Conservation (phyloP, 2,329 filamentous ascomycete species). For the Aspergillus ochraceoroseus region DNA sequence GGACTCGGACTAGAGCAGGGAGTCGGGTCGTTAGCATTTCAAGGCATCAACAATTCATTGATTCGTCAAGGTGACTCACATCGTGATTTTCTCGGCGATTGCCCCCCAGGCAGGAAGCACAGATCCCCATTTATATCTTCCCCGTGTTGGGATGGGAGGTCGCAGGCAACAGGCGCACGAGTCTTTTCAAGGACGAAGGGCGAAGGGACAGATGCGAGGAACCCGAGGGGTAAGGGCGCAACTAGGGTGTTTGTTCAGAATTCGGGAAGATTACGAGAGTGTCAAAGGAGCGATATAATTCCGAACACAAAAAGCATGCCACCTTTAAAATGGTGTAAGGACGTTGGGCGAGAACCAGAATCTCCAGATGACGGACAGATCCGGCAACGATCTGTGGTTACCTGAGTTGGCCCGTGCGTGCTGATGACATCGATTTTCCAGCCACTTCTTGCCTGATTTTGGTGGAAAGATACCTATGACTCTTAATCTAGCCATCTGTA, state of each 20-base stretch:
- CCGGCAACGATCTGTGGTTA: constrained; percentile 1
- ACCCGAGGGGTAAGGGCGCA: constrained; percentile 3
- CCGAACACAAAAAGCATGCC: too few relatives aligned
- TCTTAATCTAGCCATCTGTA: too few relatives aligned
- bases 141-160: constrained; percentile 6
- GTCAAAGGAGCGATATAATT: constrained; percentile 8
- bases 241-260: neutral
- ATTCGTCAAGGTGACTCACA: too few relatives aligned
- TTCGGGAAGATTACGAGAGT: neutral
- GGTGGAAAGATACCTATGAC: too few relatives aligned
- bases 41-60: too few relatives aligned
- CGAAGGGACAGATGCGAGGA: too few relatives aligned
- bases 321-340: too few relatives aligned
- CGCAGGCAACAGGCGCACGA: constrained; percentile 11
- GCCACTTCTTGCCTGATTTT: neutral
- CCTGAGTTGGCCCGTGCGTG: constrained; percentile 16
- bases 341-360: neutral
- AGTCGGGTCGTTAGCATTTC: constrained; percentile 6
- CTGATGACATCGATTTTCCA: constrained; percentile 6
- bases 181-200: constrained; percentile 12
- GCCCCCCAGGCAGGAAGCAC: constrained; percentile 42
- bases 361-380: constrained; percentile 2
- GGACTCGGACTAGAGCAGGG: constrained; percentile 35
- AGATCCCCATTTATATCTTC: constrained; percentile 43
- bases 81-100: constrained; percentile 38